phyloP scores from a whole-genome alignment of 2,329 filamentous ascomycete genomes.

The Verticillium nonalfalfae region DNA sequence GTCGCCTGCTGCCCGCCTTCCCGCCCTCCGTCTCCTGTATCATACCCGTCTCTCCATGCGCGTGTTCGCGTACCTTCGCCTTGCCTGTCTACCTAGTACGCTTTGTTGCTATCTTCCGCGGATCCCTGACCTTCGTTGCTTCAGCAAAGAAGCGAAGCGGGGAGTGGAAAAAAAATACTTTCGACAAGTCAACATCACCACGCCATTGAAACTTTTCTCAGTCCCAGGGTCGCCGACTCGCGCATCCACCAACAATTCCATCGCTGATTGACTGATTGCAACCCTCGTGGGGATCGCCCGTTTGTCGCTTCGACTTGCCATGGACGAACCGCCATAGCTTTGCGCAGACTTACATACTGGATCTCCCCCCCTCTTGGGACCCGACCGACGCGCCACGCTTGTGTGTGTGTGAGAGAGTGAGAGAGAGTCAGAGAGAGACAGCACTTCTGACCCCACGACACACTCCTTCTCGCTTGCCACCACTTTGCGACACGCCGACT shows the following conservation, averaged over 20 bases:
- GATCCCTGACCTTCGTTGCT: neutral
- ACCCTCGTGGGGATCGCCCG: neutral
- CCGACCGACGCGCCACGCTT: too few relatives aligned
- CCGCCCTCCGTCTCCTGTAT: neutral
- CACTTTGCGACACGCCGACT: neutral
- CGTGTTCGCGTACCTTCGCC: too few relatives aligned
- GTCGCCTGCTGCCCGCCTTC: neutral
- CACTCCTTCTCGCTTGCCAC: neutral
- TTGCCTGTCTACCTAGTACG: neutral
- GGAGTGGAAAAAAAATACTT: neutral
- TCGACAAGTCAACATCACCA: neutral
- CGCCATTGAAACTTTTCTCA: neutral
- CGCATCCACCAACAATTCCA: neutral
- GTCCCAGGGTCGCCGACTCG: neutral
- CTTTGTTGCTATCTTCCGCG: neutral
- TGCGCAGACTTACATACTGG: neutral
- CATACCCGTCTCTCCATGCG: neutral
- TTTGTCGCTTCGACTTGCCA: neutral
- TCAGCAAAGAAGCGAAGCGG: neutral
- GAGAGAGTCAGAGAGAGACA: neutral
- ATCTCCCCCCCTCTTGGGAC: neutral
- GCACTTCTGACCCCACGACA: neutral
- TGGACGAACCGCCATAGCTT: neutral
- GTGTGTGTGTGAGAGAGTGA: too few relatives aligned
- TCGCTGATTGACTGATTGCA: neutral